Base-by-base conservation (phyloP, 1,284 basidiomycete genomes). In the Cerrena zonata region DNA sequence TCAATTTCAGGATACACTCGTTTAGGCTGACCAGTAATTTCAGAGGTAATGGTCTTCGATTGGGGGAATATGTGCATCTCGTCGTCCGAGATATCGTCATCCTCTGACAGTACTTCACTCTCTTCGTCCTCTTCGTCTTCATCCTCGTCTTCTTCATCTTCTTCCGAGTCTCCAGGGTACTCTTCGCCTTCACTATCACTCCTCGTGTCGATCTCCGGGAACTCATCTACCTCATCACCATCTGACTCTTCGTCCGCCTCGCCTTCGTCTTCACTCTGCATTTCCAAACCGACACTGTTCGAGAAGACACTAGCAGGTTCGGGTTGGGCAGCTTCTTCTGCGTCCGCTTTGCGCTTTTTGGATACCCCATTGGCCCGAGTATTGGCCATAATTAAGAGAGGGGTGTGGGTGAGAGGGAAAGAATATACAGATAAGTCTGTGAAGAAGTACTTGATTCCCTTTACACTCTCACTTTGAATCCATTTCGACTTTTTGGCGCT, bases 1-100 rank as follows among this genome's bases (percentile, higher is more conserved):
- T 97, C 93, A 65, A 97, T 95, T 59, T 92, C 89, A 41, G 93
- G 91, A 65, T 93, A 99, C 52, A 96, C 87, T 53, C 84, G 80
- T 77, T 90, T 94, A 55, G 83, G 86, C 59, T 89, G 82, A 13
- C 94, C 93, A 47, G 94, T 94, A 52, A 98, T 86, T 51, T 83
- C 73, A 49, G 89, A 92, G 50, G 83, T 77, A 49, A 91, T 69
- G 27, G 77, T 80, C 66, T 85, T 88, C 42, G 80, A 69, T 66
- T 77, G 80, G 27, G 88, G 85, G 58, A 84, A 86, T 58, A 71
- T 69, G 56, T 62, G 70, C 49, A 71, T 55, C 51, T 70, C 69
- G 41, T 74, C 69, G 30, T 72, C 69, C 34, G 68, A 66, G 55
- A 61, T 61, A 39, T 61, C 61, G 48, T 61, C 60, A 13, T 67